Evolutionary conservation across 495 filamentous ascomycete species (phyloP).

Genomic region (Oidiodendron maius): DNA sequence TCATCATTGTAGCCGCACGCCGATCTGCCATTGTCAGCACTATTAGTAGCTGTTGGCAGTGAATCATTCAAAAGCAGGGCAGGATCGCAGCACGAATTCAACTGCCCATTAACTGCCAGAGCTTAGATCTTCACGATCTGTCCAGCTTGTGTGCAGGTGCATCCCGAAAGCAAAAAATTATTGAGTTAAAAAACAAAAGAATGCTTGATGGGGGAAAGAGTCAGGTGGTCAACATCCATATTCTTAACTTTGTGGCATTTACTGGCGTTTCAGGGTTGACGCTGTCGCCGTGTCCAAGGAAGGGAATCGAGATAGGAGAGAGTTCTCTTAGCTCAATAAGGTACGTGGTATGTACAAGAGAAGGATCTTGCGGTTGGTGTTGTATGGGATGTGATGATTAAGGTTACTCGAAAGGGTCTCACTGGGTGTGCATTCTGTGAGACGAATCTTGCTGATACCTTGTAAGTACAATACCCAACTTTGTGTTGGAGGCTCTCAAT

Average conservation of each 20-base stretch:
- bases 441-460: neutral
- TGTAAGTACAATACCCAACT: neutral
- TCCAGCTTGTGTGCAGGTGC: neutral
- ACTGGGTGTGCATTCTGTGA: neutral
- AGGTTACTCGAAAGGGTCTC: neutral
- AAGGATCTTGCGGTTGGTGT: neutral
- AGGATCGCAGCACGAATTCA: too few relatives aligned
- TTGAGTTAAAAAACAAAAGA: neutral
- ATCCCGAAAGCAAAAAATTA: neutral
- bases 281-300: neutral
- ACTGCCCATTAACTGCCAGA: too few relatives aligned
- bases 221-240: neutral
- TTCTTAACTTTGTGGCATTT: neutral
- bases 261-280: neutral
- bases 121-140: too few relatives aligned
- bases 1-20: neutral
- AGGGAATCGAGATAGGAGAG: neutral
- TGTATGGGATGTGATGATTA: neutral
- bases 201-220: neutral
- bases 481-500: neutral
- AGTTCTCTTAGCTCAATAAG: neutral
- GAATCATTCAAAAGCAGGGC: too few relatives aligned
- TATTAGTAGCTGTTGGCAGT: too few relatives aligned
- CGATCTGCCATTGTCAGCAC: neutral
- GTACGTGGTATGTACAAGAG: neutral